Conservation (phyloP, 306 rosid species). For the Castanopsis chinensis region DNA sequence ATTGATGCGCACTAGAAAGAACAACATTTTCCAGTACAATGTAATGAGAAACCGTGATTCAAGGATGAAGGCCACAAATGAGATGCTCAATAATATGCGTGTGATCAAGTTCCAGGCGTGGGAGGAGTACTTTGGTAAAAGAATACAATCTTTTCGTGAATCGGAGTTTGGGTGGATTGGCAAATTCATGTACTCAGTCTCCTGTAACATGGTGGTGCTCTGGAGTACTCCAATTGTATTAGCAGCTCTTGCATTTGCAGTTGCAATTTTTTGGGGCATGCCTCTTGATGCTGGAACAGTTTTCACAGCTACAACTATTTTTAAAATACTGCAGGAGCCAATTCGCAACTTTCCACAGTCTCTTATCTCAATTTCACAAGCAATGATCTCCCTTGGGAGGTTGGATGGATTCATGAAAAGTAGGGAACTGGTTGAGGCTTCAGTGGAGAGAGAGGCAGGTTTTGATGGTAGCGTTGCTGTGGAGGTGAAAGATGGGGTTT, state of each 20-base stretch:
- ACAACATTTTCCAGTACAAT: conserved; percentile 58
- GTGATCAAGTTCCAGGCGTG: conserved; percentile 98
- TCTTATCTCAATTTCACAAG: conserved; percentile 88
- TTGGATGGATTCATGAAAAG: conserved; percentile 79
- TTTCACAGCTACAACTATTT: conserved; percentile 83
- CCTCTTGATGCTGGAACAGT: conserved; percentile 82
- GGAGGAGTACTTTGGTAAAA: conserved; percentile 83
- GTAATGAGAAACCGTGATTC: conserved; percentile 82
- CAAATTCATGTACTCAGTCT: conserved; percentile 73
- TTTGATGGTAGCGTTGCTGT: conserved; percentile 53
- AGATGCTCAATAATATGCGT: conserved; percentile 92
- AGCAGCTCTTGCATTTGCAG: conserved; percentile 71
- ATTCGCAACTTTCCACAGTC: conserved; percentile 88
- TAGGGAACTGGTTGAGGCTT: conserved; percentile 48
- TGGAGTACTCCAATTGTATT: conserved; percentile 73
- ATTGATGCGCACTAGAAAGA: conserved; percentile 37
- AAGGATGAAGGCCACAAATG: conserved; percentile 93
- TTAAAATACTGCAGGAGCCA: conserved; percentile 90
- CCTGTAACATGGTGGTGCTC: conserved; percentile 54
- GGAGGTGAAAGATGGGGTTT: conserved; percentile 60
- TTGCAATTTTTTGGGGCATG: conserved; percentile 65
- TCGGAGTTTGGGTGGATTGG: conserved; percentile 76
- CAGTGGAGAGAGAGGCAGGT: conserved; percentile 59
- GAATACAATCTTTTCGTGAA: conserved; percentile 53
- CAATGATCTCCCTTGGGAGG: conserved; percentile 82